Percentiles rank a stretch among this genome's conserved stretches.
These are phyloP conservation scores for Umbilicus rupestris DNA, from an alignment of 164 flowering plant species.

Conservation along the genomic window DNA sequence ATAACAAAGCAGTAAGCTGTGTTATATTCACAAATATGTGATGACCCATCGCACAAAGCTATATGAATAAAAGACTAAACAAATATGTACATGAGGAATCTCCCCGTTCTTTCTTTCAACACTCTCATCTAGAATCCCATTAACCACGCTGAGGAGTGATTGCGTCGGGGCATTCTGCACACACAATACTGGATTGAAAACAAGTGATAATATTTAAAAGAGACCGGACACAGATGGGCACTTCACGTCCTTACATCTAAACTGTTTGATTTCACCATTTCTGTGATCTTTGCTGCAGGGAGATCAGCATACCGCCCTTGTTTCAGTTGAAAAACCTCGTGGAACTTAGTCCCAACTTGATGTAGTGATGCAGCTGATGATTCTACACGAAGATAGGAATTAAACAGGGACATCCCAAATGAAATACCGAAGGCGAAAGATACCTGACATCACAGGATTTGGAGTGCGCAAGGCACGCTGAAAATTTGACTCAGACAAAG, in stretches of 20 bases:
- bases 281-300: constrained; percentile 64
- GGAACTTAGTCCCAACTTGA: constrained; percentile 49
- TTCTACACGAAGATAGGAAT: constrained; percentile 15
- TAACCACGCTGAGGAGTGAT: constrained; percentile 9
- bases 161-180: background rate
- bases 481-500: constrained; percentile 22
- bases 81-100: constrained; percentile 65
- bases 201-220: background rate
- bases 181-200: background rate
- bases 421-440: background rate
- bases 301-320: constrained; percentile 55
- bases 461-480: constrained; percentile 23
- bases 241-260: constrained; percentile 26
- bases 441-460: constrained; percentile 20
- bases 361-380: constrained; percentile 29
- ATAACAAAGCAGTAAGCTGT: constrained; percentile 10
- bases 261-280: constrained; percentile 65
- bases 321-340: constrained; percentile 65
- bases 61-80: constrained; percentile 1
- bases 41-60: too few relatives aligned
- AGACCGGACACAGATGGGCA: background rate
- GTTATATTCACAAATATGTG: background rate
- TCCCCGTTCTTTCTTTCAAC: constrained; percentile 74
- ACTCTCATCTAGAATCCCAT: constrained; percentile 72
- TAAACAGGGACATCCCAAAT: background rate